Base-by-base conservation (phyloP, 768 basidiomycete genomes). In the Steccherinum ochraceum region DNA sequence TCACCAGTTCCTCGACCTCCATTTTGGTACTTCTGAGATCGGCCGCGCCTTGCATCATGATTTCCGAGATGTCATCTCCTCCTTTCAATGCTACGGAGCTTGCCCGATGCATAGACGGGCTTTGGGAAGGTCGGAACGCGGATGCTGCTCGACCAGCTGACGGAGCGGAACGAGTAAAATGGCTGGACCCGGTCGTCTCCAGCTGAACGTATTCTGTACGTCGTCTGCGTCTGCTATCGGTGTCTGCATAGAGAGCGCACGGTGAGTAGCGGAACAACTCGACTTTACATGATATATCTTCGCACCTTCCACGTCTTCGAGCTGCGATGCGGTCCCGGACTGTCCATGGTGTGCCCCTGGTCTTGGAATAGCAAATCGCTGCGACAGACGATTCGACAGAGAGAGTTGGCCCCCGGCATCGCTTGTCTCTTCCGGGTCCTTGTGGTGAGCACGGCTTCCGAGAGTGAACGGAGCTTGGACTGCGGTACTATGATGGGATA, bases 31-130 rank as follows among this genome's bases (percentile, higher is more conserved):
- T 60, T 20, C 61, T 45, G 4, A 64, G 40, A 40, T 64, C 58
- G 1, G 56, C 59, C 11, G 61, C 61, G 5, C 61, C 61, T 10
- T 61, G 58, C 63, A 64, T 64, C 63, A 64, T 61, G 42, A 63
- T 53, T 4, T 58, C 50, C 0, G 63, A 61, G n/a, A 64, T 53
- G 45, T 64, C 63, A 42, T 64, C 63, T 0, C 62, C 61, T 7
- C 16, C 30, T 16, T 35, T 35, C 7, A 35, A 7, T 7, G 7
- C 30, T 7, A 7, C 35, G 52, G 60, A 4, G 7, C 39, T 7
- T 5, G 20, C 4, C 39, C 60, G 61, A 19, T 54, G 41, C 0
- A 60, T 57, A 5, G 63, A 64, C 1, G 53, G 60, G 20, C 63
- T 64, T 45, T 61, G 52, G 12, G 60, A 61, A 4, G 50, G 56